phyloP scores from a whole-genome alignment of 2,329 filamentous ascomycete species.

The Penicillium sp. region DNA sequence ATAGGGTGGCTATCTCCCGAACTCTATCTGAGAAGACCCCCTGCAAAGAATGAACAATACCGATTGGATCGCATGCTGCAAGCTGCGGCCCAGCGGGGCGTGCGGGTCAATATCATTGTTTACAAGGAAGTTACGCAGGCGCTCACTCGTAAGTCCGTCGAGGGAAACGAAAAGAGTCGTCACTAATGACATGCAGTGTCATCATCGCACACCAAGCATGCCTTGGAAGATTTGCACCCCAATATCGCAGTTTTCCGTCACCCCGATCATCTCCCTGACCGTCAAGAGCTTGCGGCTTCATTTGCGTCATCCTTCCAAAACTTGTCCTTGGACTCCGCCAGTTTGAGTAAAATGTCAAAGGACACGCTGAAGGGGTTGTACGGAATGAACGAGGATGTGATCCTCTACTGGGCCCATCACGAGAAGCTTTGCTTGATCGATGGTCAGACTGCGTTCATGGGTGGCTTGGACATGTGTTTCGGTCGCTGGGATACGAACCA shows the following conservation, averaged over 20 bases:
- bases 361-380: conserved; percentile 79
- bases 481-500: conserved; percentile 86
- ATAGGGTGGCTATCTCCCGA: conserved; percentile 81
- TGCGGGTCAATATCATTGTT: conserved; percentile 81
- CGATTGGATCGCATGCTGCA: conserved; percentile 81
- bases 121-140: conserved; percentile 89
- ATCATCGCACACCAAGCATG: conserved; percentile 75
- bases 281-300: conserved; percentile 64
- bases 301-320: conserved; percentile 59
- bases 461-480: conserved; percentile 84
- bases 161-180: not conserved
- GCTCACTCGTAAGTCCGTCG: conserved; percentile 67
- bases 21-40: conserved; percentile 80
- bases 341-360: conserved; percentile 65
- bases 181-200: conserved; percentile 50
- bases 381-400: conserved; percentile 76
- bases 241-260: conserved; percentile 90
- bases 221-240: conserved; percentile 72
- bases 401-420: conserved; percentile 91
- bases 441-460: conserved; percentile 82
- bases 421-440: conserved; percentile 88
- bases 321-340: conserved; percentile 56
- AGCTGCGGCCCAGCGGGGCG: conserved; percentile 79
- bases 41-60: conserved; percentile 78
- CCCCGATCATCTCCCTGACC: conserved; percentile 81